Percentiles rank a stretch among this genome's conserved stretches.
These are phyloP conservation scores for Fraxinus baroniana DNA, from an alignment of 305 asterid species.

Conservation along the genomic window DNA sequence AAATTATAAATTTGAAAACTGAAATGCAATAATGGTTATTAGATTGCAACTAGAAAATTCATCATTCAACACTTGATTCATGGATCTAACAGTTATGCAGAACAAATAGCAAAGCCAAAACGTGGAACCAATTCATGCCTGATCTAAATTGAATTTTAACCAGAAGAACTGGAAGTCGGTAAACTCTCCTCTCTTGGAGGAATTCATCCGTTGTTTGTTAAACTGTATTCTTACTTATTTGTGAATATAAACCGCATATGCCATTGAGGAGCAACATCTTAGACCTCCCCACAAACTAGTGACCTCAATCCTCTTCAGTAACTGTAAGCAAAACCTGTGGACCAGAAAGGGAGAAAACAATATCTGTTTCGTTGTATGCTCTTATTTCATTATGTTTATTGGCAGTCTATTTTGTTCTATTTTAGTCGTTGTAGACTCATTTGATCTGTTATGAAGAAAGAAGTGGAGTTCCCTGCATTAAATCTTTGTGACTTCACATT, in stretches of 20 bases:
- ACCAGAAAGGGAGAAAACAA: neutral
- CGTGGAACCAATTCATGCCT: neutral
- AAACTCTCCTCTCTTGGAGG: neutral
- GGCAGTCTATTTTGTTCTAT: neutral
- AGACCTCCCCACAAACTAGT: neutral
- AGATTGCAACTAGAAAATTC: constrained; percentile 12
- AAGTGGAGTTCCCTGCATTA: neutral
- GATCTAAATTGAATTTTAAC: neutral
- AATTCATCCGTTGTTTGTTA: neutral
- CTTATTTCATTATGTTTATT: neutral
- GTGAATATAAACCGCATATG: neutral
- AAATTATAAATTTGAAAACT: neutral
- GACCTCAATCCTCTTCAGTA: neutral
- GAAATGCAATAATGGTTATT: neutral
- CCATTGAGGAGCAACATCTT: neutral
- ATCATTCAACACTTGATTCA: neutral
- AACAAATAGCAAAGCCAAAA: neutral
- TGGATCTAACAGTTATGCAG: neutral
- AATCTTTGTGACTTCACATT: neutral
- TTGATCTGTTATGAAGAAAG: neutral
- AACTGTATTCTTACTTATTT: neutral
- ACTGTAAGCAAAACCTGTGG: neutral
- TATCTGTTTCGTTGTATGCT: neutral
- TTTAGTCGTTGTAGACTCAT: neutral
- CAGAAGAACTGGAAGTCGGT: neutral